Evolutionary conservation across 1,139 yeast genomes (phyloP), one percentile per base, ranked within the genome.

Genomic region (Pichia sp.): DNA sequence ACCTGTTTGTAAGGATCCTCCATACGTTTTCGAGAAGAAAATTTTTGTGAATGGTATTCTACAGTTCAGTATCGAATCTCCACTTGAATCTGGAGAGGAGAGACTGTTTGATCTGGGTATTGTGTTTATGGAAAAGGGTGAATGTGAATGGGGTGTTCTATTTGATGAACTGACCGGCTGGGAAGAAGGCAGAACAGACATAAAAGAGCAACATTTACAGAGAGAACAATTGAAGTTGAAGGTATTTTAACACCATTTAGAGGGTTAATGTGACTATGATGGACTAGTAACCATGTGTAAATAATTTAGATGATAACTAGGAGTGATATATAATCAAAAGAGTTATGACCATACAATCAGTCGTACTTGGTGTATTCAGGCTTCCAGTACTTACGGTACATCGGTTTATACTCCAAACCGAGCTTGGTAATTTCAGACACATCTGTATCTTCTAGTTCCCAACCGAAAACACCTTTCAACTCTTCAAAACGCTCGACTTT

Each of bases 91-190:
- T 0, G 72, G 73, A 0, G 66, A 60, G 19, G 51, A 63, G 0
- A 40, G 58, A 9, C 60, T 58, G 9, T 55, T 73, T 13, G 63
- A 63, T 15, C 51, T 77, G 34, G 78, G 85, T 6, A 70, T 79
- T 38, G 69, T 77, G 16, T 67, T 81, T 15, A 59, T 85, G 34
- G 83, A 77, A 35, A 67, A 69, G 29, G 95, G 94, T 2, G 81
- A 76, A 38, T 83, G 77, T 52, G 88, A 81, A 54, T 82, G 94
- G 86, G 84, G 87, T 1, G 70, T 77, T 1, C 59, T 82, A 3
- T 65, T 83, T 44, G 94, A 84, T 43, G 69, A 67, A 21, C 35
- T 56, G 42, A 44, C 34, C 5, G 51, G 48, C 3, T 40, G 37
- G 27, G 42, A 40, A n/a, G 29, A 35, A 3, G 56, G 49, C 1